phyloP scores from a whole-genome alignment of 352 stramenopile genomes.

The Plasmopara viticola region DNA sequence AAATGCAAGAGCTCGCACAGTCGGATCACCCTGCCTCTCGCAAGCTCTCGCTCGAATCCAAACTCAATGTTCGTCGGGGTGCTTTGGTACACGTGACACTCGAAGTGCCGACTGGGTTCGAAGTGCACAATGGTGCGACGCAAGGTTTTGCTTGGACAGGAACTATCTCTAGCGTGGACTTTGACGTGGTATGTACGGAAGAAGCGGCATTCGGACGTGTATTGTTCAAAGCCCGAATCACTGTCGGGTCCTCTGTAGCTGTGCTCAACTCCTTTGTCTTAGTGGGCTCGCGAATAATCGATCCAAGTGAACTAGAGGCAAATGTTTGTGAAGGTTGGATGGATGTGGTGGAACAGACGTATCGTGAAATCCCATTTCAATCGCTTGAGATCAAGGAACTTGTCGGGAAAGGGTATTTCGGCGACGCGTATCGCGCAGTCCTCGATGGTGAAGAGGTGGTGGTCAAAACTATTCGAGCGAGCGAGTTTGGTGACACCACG shows the following conservation, averaged over 20 bases:
- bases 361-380: conserved; percentile 61
- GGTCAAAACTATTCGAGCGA: conserved; percentile 43
- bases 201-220: no score
- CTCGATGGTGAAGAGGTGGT: conserved; percentile 68
- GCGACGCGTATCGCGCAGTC: conserved; percentile 60
- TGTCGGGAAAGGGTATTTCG: conserved; percentile 72
- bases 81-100: conserved; percentile 70
- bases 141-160: no score
- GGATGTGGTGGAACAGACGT: conserved; percentile 10
- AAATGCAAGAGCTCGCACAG: conserved; percentile 31
- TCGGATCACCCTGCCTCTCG: conserved; percentile 27
- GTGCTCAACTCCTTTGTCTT: no score
- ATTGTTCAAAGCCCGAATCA: no score
- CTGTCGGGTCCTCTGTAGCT: no score
- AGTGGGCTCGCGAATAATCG: no score
- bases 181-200: no score
- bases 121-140: conserved; percentile 35
- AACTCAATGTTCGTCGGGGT: conserved; percentile 63
- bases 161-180: no score
- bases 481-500: no score
- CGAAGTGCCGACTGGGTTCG: conserved; percentile 55
- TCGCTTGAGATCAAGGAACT: conserved; percentile 67
- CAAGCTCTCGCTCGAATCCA: conserved; percentile 54
- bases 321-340: no score
- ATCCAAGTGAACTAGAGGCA: no score